phyloP scores from a whole-genome alignment of 352 stramenopile genomes.

The Blastocystis hominis region DNA sequence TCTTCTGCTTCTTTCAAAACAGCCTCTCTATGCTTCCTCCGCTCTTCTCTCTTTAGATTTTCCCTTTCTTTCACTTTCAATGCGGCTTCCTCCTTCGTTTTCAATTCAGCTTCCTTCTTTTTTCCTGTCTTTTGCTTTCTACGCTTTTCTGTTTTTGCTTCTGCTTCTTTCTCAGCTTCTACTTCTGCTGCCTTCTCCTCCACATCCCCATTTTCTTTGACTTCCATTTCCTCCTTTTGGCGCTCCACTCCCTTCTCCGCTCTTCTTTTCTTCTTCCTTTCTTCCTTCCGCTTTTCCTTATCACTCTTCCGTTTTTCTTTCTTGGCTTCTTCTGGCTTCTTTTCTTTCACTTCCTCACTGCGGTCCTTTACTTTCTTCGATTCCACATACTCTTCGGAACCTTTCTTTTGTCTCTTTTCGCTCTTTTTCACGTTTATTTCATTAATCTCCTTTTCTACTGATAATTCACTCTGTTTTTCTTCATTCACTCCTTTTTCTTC shows the following conservation, averaged over 20 bases:
- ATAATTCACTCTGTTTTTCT: too few relatives aligned
- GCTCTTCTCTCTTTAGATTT: neutral
- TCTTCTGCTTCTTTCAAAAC: neutral
- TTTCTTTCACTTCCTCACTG: neutral
- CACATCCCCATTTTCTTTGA: neutral
- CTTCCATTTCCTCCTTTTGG: neutral
- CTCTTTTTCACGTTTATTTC: too few relatives aligned
- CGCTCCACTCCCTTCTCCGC: constrained; percentile 3
- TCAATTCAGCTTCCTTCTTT: neutral
- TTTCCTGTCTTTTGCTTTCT: constrained; percentile 2
- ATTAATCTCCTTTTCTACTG: too few relatives aligned
- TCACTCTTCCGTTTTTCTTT: neutral
- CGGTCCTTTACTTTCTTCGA: neutral
- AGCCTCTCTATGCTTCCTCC: neutral
- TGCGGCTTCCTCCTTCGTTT: neutral
- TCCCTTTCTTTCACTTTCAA: neutral
- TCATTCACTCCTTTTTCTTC: too few relatives aligned
- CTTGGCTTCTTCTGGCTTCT: neutral
- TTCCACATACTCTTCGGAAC: too few relatives aligned
- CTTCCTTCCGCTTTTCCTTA: neutral
- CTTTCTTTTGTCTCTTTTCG: too few relatives aligned
- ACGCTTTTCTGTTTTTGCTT: neutral
- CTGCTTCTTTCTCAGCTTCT: neutral
- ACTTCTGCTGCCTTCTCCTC: neutral
- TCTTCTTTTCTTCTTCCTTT: neutral